Base-by-base conservation (phyloP, 345 rosid species). In the Euphorbia peplus region DNA sequence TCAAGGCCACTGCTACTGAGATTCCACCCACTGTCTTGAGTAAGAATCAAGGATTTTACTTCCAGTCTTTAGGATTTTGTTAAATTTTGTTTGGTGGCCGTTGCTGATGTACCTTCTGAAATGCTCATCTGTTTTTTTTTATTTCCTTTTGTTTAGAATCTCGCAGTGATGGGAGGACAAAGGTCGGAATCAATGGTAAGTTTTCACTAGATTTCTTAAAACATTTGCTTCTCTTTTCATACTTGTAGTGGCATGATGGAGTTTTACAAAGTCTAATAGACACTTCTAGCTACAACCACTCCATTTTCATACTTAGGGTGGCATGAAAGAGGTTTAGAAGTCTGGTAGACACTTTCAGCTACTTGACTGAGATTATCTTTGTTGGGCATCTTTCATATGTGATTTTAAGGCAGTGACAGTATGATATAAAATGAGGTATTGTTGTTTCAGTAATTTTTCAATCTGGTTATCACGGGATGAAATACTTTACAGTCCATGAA, bases 141-240 rank as follows among this genome's bases (percentile, higher is more conserved):
- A 71, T 81, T 44, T 78, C 60, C 30, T 57, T 66, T 72, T 70
- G 55, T 30, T 21, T 75, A 91, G 99, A 73, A 77, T 70, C 90
- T 35, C 54, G 75, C 51, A 80, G 81, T 71, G 75, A 77, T 52
- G 87, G 86, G 66, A 88, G 77, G 79, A 90, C 92, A 57, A 90
- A 82, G 84, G 66, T 91, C 63, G 98, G 98, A 83, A 91, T 95
- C 80, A 95, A 91, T 64, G 99, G 99, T 91, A 84, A 55, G 85
- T 70, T 70, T 46, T 68, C 37, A 9, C 18, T 1, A 12, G 5
- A 26, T 37, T 14, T 24, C 30, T 35, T 66, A 7, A 28, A n/a
- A 16, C 60, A 4, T 37, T n/a, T 46, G 24, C 28, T 61, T 30
- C 22, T 41, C 12, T 58, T 48, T 54, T 12, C 70, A 18, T 28